These are phyloP conservation scores for Chytriomyces sp. DNA, from an alignment of 192 early-diverging fungal species.

Conservation along the genomic window DNA sequence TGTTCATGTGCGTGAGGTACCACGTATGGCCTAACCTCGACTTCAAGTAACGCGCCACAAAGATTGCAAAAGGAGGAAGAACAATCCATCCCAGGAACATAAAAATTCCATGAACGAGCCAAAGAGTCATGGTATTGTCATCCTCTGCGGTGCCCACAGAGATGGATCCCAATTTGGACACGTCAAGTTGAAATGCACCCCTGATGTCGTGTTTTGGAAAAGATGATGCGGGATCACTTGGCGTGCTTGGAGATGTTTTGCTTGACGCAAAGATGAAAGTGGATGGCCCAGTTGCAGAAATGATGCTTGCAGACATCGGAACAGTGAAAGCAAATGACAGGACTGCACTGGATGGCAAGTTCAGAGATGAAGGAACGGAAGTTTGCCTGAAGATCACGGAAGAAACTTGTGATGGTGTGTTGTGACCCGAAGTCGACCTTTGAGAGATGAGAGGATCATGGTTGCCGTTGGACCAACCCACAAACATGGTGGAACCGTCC, in stretches of 20 bases:
- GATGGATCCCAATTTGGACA: neutral
- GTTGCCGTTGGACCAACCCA: neutral
- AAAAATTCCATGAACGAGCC: constrained; percentile 33
- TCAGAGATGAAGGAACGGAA: neutral
- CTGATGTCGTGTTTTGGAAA: constrained; percentile 1
- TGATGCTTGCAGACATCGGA: neutral
- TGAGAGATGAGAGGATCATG: neutral
- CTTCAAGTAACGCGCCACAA: constrained; percentile 45
- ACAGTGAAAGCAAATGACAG: neutral
- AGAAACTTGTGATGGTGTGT: neutral
- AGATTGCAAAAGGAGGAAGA: constrained; percentile 38
- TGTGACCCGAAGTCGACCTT: neutral
- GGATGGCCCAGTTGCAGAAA: neutral
- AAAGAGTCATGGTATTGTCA: neutral
- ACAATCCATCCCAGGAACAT: constrained; percentile 41
- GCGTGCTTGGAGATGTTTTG: neutral
- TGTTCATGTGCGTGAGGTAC: constrained; percentile 34
- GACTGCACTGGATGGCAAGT: neutral
- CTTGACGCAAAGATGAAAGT: neutral
- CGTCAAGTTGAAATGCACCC: neutral
- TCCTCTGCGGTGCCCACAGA: neutral
- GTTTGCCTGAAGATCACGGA: neutral
- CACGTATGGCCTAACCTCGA: constrained; percentile 33
- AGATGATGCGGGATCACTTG: neutral
- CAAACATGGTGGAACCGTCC: neutral